Base-by-base conservation (phyloP, 2,329 filamentous ascomycete species). In the Fusarium pseudonygamai region DNA sequence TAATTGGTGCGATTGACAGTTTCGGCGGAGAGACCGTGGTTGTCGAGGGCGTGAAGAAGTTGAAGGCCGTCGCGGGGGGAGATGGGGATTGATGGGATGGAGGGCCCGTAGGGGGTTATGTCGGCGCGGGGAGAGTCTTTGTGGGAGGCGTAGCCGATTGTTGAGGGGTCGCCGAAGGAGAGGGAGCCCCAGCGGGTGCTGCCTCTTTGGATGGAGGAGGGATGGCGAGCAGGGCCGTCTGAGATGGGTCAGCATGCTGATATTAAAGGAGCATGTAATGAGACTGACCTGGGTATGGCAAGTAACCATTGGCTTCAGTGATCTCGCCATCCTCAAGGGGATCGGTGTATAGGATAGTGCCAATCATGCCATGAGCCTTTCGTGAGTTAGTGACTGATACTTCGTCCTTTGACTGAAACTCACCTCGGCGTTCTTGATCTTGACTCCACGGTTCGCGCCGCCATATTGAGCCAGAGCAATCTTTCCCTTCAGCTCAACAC, bases 161-260 rank as follows among this genome's bases (percentile, higher is more conserved):
- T 75, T 13, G 73, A 75, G 20, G 73, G 73, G 3, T 75, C 73
- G 0, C 73, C 73, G 15, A 75, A 75, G 6, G 73, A 75, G 12
- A 75, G 60, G 0, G 73, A 75, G 1, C 67, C 67, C 72, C 73
- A 75, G 5, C 72, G 57, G 1, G 71, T 75, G 39, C 72, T 75
- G 0, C 73, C 72, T 62, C 73, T 37, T 15, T 75, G 73, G 8
- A 75, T 75, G 7, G 70, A 28, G 3, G 73, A 75, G 3, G 73
- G 72, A 14, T 75, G 66, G 2, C 73, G 55, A 14, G 73, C 71
- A 30, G 71, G 71, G 11, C 71, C 71, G 5, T 73, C 71, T 73
- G 6, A 2, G 5, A 7, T 0, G 5, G 14, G 34, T 73, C 24
- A 70, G 9, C 6, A 16, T 28, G 3, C 1, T n/a, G 8, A 11